Conservation (phyloP, 2,329 filamentous ascomycete species). For the Macroventuria anomochaeta region DNA sequence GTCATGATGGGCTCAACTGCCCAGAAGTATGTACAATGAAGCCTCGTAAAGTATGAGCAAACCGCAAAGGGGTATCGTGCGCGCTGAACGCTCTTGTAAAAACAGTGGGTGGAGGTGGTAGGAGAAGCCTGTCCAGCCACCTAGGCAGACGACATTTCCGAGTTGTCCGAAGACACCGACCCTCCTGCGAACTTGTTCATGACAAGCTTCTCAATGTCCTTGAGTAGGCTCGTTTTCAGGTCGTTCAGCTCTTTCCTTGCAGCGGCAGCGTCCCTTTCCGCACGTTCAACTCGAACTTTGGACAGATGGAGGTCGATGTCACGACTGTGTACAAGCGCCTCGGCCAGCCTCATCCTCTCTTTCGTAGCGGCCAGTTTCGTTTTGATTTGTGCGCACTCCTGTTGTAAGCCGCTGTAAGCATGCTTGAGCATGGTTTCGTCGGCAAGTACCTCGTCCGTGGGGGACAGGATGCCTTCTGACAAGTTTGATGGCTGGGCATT, state of each 20-base stretch:
- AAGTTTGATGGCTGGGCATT: constrained; percentile 10
- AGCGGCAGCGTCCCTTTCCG: constrained; percentile 16
- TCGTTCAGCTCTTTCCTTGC: constrained; percentile 17
- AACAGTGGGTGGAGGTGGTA: neutral
- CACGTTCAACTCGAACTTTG: constrained; percentile 16
- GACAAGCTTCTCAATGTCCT: constrained; percentile 9
- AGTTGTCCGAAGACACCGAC: constrained; percentile 9
- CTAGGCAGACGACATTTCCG: constrained; percentile 9
- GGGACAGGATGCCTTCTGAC: constrained; percentile 18
- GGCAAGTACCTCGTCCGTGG: constrained; percentile 20
- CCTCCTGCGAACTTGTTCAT: constrained; percentile 19
- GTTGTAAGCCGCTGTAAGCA: constrained; percentile 22
- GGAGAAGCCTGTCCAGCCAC: neutral
- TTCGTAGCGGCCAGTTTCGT: constrained; percentile 17
- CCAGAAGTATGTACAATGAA: constrained; percentile 11
- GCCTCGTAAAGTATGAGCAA: constrained; percentile 5
- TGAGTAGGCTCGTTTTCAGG: constrained; percentile 9
- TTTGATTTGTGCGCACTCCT: constrained; percentile 19
- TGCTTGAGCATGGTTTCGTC: constrained; percentile 23
- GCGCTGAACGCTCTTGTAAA: constrained; percentile 17
- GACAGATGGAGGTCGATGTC: constrained; percentile 15
- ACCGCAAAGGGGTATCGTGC: constrained; percentile 16
- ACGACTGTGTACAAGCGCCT: constrained; percentile 18
- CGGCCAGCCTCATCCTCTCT: constrained; percentile 21
- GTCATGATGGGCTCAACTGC: neutral